Evolutionary conservation across 768 basidiomycete species (phyloP).

Genomic region (Rhodotorula kratochvilovae): DNA sequence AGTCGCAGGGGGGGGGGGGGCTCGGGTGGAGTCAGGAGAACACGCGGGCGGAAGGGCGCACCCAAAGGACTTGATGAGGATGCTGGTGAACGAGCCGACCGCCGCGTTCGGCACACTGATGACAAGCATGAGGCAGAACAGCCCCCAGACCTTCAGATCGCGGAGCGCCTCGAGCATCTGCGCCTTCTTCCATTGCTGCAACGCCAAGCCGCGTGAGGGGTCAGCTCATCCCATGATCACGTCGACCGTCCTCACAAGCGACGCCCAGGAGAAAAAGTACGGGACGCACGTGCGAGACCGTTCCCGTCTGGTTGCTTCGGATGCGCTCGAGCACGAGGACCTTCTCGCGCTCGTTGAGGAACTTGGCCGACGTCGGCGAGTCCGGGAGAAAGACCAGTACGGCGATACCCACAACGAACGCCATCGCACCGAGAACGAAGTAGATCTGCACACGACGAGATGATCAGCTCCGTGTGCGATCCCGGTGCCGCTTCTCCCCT

Average conservation of each 20-base stretch:
- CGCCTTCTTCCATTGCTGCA: constrained; percentile 51
- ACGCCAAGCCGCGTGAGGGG: no score
- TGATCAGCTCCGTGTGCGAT: not conserved
- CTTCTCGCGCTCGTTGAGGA: constrained; percentile 60
- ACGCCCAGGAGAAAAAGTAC: no score
- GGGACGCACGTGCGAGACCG: constrained; percentile 52
- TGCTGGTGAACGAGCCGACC: constrained; percentile 26
- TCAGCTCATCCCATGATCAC: no score
- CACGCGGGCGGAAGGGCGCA: not conserved
- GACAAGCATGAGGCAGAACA: constrained; percentile 54
- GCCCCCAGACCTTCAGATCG: constrained; percentile 62
- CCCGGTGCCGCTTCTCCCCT: no score
- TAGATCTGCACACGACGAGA: constrained; percentile 7
- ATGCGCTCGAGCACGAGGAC: constrained; percentile 64
- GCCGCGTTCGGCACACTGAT: constrained; percentile 52
- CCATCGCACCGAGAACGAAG: constrained; percentile 7
- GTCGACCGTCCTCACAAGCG: no score
- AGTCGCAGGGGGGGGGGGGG: not conserved
- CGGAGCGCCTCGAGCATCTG: constrained; percentile 59
- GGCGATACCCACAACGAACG: not conserved
- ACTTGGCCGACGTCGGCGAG: constrained; percentile 59
- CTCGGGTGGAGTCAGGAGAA: no score
- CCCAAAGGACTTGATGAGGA: constrained; percentile 16
- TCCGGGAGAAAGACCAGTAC: constrained; percentile 63
- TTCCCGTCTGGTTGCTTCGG: constrained; percentile 61